Evolutionary conservation across 495 filamentous ascomycete species (phyloP).

Genomic region (Penicillium subrubescens): DNA sequence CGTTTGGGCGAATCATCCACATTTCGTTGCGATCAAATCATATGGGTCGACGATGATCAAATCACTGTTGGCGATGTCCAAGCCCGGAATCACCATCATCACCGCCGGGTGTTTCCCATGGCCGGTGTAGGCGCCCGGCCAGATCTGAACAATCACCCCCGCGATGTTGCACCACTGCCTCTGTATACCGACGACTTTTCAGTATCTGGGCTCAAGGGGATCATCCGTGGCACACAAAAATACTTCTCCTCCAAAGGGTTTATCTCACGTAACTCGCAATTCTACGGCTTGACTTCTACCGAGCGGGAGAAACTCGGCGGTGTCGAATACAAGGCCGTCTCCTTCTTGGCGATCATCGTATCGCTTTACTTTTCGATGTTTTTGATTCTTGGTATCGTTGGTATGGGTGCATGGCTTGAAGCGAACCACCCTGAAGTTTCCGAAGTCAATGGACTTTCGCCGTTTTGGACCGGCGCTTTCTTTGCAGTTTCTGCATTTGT

Average conservation of each 20-base stretch:
- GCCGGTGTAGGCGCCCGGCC: slow-evolving; percentile 56
- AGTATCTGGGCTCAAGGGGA: slow-evolving; percentile 26
- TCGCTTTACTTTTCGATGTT: slow-evolving; percentile 73
- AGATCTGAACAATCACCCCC: slow-evolving; percentile 44
- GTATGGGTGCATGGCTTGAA: slow-evolving; percentile 71
- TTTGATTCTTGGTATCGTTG: slow-evolving; percentile 70
- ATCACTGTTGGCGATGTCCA: slow-evolving; percentile 35
- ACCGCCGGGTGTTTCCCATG: slow-evolving; percentile 52
- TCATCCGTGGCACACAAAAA: slow-evolving; percentile 36
- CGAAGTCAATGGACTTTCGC: slow-evolving; percentile 66
- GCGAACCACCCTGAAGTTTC: slow-evolving; percentile 59
- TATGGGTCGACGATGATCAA: slow-evolving; percentile 35
- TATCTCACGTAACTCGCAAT: slow-evolving; percentile 72
- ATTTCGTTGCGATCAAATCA: slow-evolving; percentile 14
- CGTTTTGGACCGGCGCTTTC: slow-evolving; percentile 56
- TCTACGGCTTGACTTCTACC: slow-evolving; percentile 64
- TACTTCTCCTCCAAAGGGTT: slow-evolving; percentile 46
- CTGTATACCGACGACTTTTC: slow-evolving; percentile 19
- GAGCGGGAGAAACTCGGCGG: slow-evolving; percentile 77
- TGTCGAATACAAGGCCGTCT: slow-evolving; percentile 77
- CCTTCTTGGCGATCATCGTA: slow-evolving; percentile 70
- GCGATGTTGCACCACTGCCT: slow-evolving; percentile 28
- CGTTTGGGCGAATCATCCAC: slow-evolving; percentile 2
- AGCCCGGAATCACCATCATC: slow-evolving; percentile 30
- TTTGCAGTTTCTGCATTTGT: slow-evolving; percentile 73